These are phyloP conservation scores for Zangia roseola DNA, from an alignment of 768 basidiomycete genomes.

Conservation along the genomic window DNA sequence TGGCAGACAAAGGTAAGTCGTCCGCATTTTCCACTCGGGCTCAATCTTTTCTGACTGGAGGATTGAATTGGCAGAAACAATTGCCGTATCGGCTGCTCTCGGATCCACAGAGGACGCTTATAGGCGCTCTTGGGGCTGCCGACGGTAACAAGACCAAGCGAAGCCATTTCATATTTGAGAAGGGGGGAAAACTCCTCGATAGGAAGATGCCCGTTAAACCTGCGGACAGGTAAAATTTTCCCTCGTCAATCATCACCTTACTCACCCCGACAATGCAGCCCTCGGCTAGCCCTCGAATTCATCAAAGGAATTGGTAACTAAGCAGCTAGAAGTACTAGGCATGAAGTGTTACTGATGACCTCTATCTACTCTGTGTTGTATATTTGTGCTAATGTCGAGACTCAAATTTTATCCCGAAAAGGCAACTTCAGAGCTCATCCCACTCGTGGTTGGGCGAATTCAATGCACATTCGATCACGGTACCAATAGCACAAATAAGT, in stretches of 20 bases:
- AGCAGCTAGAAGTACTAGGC: neutral
- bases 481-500: too few species aligned
- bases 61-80: slow-evolving; percentile 54
- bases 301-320: slow-evolving; percentile 46
- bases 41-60: slow-evolving; percentile 2
- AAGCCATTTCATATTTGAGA: slow-evolving; percentile 91
- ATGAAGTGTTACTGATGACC: neutral
- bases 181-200: slow-evolving; percentile 86
- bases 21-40: neutral
- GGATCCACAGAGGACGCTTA: slow-evolving; percentile 80
- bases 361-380: slow-evolving; percentile 4
- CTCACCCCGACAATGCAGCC: slow-evolving; percentile 36
- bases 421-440: too few species aligned
- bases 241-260: neutral
- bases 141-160: slow-evolving; percentile 82
- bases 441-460: too few species aligned
- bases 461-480: too few species aligned
- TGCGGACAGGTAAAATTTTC: slow-evolving; percentile 60
- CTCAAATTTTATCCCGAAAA: too few species aligned
- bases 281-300: slow-evolving; percentile 64
- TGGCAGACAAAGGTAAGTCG: slow-evolving; percentile 80
- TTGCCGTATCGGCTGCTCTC: slow-evolving; percentile 86
- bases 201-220: slow-evolving; percentile 87
- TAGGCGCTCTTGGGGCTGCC: slow-evolving; percentile 78
- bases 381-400: too few species aligned